A percentile compares a stretch with the other conserved stretches of the same genome.
These are phyloP conservation scores for Furcasterigmium furcatum DNA, from an alignment of 2,329 filamentous ascomycete species.

Conservation along the genomic window DNA sequence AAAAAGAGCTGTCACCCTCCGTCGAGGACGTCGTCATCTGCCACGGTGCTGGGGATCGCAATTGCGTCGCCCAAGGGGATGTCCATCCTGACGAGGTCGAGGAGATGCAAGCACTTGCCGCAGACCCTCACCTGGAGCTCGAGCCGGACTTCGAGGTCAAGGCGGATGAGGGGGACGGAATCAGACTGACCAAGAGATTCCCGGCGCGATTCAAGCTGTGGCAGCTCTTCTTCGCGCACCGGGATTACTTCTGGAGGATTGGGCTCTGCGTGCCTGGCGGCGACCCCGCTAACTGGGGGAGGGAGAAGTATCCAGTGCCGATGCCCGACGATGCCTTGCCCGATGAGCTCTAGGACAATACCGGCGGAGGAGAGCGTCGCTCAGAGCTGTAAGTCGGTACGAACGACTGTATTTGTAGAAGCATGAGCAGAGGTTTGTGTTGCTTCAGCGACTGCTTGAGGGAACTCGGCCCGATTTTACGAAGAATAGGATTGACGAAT, in stretches of 20 bases:
- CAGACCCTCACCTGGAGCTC: not conserved
- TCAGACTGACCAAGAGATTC: constrained; percentile 36
- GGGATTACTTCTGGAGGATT: constrained; percentile 95
- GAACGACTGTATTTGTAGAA: too few species aligned
- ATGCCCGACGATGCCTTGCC: not conserved
- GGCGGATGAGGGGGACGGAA: constrained; percentile 12
- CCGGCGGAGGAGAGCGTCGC: not conserved
- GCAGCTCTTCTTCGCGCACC: constrained; percentile 88
- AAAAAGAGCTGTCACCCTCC: constrained; percentile 64
- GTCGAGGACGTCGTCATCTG: constrained; percentile 70
- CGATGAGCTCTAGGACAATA: not conserved
- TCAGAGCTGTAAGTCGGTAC: not conserved
- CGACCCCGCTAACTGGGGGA: constrained; percentile 65
- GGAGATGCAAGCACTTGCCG: not conserved
- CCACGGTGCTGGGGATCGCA: constrained; percentile 64
- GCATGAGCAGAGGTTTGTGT: too few species aligned
- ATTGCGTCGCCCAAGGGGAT: constrained; percentile 66
- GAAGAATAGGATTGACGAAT: too few species aligned
- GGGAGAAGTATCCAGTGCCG: constrained; percentile 31
- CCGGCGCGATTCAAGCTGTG: constrained; percentile 70
- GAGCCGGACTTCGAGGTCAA: constrained; percentile 9
- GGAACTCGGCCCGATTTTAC: too few species aligned
- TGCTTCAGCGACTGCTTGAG: too few species aligned
- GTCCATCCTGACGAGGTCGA: constrained; percentile 9
- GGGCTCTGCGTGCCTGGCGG: constrained; percentile 85